Percentiles rank a stretch among this genome's conserved stretches.
Evolutionary conservation across 305 asterid genomes (phyloP).

Genomic region (Plantago coronopus): DNA sequence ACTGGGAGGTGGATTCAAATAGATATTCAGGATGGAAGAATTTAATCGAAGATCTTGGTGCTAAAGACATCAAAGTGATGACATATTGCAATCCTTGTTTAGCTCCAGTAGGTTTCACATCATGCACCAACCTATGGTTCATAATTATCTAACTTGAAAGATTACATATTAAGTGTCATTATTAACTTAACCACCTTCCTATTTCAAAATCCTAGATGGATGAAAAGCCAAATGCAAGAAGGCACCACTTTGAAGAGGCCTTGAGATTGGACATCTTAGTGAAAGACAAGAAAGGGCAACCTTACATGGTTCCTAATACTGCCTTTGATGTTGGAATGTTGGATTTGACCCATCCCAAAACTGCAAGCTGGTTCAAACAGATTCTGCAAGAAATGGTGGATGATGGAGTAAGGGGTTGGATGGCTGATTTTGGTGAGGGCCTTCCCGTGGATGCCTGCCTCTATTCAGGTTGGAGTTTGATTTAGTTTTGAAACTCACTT

Average conservation of each 20-base stretch:
- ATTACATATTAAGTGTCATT: not conserved
- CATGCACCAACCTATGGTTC: conserved; percentile 2
- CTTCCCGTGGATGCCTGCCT: conserved; percentile 86
- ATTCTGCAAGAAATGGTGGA: conserved; percentile 76
- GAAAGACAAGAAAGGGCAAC: conserved; percentile 63
- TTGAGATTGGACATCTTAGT: conserved; percentile 68
- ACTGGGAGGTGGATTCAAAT: conserved; percentile 84
- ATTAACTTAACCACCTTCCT: conserved; percentile 2
- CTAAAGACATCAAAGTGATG: conserved; percentile 64
- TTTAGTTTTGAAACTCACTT: not conserved
- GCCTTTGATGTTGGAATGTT: conserved; percentile 93
- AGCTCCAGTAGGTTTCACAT: conserved; percentile 58
- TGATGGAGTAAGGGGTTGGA: conserved; percentile 96
- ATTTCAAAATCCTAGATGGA: conserved; percentile 45
- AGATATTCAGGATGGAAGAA: conserved; percentile 71
- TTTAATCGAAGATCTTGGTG: conserved; percentile 55
- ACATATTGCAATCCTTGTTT: conserved; percentile 98
- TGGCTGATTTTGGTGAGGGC: conserved; percentile 99
- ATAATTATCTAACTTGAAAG: not conserved
- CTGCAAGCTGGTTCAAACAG: conserved; percentile 79
- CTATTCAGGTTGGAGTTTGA: conserved; percentile 53
- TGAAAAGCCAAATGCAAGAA: conserved; percentile 47
- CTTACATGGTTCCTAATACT: conserved; percentile 88
- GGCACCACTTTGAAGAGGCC: conserved; percentile 77
- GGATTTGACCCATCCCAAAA: conserved; percentile 77